Conservation (phyloP, 306 rosid genomes). For the Urtica urens region DNA sequence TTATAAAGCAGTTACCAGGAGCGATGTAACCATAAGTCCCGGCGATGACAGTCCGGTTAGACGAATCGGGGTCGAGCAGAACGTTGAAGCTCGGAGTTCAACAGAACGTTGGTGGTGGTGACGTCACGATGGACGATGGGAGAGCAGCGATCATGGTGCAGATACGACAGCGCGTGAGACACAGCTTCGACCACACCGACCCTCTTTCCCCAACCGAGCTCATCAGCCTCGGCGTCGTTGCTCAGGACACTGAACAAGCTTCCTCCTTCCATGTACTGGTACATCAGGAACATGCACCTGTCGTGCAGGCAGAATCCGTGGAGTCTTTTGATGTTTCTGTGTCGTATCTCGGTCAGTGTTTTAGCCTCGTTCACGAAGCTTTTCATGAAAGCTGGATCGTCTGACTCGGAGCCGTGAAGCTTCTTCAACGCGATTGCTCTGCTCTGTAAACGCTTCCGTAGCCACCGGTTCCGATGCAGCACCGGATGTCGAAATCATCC, state of each 20-base stretch:
- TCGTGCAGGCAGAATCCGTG: conserved; percentile 11
- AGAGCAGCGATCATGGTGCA: conserved; percentile 12
- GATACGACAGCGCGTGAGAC: conserved; percentile 11
- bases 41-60: background rate
- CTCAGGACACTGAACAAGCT: conserved; percentile 9
- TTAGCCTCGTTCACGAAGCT: conserved; percentile 9
- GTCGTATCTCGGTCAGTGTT: conserved; percentile 7
- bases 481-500: conserved; percentile 3
- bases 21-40: conserved; percentile 10
- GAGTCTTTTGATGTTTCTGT: conserved; percentile 10
- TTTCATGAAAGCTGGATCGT: background rate
- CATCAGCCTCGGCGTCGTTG: conserved; percentile 1
- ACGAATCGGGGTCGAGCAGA: conserved; percentile 4
- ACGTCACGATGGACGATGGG: conserved; percentile 10
- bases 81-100: background rate
- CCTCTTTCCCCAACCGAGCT: conserved; percentile 17
- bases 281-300: conserved; percentile 9
- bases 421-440: conserved; percentile 13
- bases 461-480: conserved; percentile 12
- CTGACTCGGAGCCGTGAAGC: background rate
- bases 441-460: conserved; percentile 11
- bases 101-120: conserved; percentile 1
- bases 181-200: conserved; percentile 11
- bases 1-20: conserved; percentile 1
- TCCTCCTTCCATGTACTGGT: conserved; percentile 15